Evolutionary conservation across 208 protist genomes (phyloP), one percentile per base, ranked within the genome.

Genomic region (Acanthamoeba rhysodes): DNA sequence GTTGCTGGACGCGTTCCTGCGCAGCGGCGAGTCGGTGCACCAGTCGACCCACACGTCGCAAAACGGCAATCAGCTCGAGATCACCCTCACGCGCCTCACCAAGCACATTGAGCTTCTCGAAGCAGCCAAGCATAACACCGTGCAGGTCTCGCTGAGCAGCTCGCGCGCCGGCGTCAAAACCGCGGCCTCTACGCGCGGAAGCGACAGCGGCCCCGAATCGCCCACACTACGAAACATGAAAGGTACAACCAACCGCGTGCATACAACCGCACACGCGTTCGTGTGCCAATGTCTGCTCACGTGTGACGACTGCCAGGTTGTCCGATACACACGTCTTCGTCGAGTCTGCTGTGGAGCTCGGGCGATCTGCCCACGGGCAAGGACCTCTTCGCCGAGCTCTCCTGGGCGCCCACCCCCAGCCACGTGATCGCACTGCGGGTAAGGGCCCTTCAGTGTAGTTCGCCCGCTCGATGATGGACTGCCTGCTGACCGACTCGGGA

Each of bases 31-130:
- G 70, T 45, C 70, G 12, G 70, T 78, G 34, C 37, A 78, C 37
- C 70, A 78, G 70, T 78, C 70, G 37, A 78, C 70, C 27, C 70
- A 78, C 70, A 78, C 70, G 10, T 50, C 70, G 20, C 29, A 3
- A 4, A 2, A 78, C 37, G 70, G 70, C 34, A 78, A 32, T 9
- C 70, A 78, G 29, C 34, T 78, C 29, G 24, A 32, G n/a, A 45
- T 78, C 70, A 78, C 70, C 34, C 70, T 78, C 70, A 78, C 70
- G 29, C 70, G 70, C 27, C 70, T 78, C 37, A 78, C 70, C 70
- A 9, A 29, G 32, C 70, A 34, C 14, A 48, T 32, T 12, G 37
- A 37, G 29, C 70, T 78, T 4, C 70, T 78, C 29, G 37, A 32
- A 22, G 32, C 70, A 1, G 70, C 70, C n/a, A 78, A 78, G 32